Base-by-base conservation (phyloP, 2,329 filamentous ascomycete species). In the Ceratocystis alfenasii region DNA sequence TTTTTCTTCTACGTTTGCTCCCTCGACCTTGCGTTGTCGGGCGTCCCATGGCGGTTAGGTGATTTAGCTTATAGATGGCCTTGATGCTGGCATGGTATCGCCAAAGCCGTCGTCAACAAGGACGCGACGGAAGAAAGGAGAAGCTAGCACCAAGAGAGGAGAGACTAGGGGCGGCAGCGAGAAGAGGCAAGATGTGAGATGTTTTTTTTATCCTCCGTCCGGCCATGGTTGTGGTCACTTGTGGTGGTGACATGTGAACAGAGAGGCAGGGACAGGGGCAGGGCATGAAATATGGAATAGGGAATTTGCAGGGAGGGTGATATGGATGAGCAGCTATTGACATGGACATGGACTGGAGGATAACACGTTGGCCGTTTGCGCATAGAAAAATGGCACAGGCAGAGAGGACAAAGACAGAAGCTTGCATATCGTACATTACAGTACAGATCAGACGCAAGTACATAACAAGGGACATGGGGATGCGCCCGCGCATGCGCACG, bases 201-300 rank as follows among this genome's bases (percentile, higher is more conserved):
- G 48, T 25, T 50, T 50, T 50, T 28, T 28, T 28, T 50, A 48
- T 48, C 7, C 20, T 15, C 22, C 48, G 7, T 20, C 10, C 22
- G 25, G 53, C 22, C 20, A 15, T 28, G 20, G 10, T 55, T 30
- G 22, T 30, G 48, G 48, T 28, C 1, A 15, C 25, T 55, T 55
- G 50, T 55, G 8, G 25, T 28, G 22, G 22, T 57, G 53, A 57
- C 53, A 57, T 57, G 53, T 57, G 53, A 57, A 57, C 25, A 30
- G 53, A 28, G 7, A 33, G 22, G 7, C n/a, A 53, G 53, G 53
- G 53, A 17, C 53, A 57, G 28, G 53, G 53, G 53, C 6, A 3
- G 7, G n/a, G 48, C n/a, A 25, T 25, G 48, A n/a, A 25, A 20
- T n/a, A n/a, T 20, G 22, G 48, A 20, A 57, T 3, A 33, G 15